Evolutionary conservation across 768 basidiomycete genomes (phyloP).

Genomic region (Lactarius sanguifluus): DNA sequence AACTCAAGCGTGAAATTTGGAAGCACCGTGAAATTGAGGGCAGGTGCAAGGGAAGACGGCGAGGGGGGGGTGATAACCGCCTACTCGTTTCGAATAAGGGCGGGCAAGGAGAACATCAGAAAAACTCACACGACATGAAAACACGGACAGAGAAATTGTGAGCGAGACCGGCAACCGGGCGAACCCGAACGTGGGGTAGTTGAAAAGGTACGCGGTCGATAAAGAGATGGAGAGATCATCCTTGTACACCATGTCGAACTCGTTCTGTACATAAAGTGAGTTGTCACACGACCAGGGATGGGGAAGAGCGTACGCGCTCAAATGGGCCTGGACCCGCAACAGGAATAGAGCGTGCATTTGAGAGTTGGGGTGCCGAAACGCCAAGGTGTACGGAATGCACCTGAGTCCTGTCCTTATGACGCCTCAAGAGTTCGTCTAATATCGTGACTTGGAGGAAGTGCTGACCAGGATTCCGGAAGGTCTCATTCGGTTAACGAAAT

Average conservation of each 20-base stretch:
- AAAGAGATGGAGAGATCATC: conserved; percentile 82
- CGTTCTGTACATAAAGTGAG: conserved; percentile 51
- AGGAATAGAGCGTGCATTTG: conserved; percentile 59
- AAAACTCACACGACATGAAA: conserved; percentile 60
- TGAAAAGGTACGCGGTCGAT: conserved; percentile 81
- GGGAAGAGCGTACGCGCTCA: conserved; percentile 23
- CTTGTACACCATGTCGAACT: conserved; percentile 81
- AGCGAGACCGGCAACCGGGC: conserved; percentile 81
- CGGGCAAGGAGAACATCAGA: background rate
- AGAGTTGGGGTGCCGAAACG: conserved; percentile 72
- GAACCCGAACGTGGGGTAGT: conserved; percentile 80
- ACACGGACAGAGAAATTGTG: conserved; percentile 73
- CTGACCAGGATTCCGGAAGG: conserved; percentile 68
- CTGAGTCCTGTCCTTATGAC: conserved; percentile 73
- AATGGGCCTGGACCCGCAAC: conserved; percentile 32
- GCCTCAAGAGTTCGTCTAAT: conserved; percentile 12
- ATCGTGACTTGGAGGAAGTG: conserved; percentile 20
- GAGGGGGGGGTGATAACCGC: conserved; percentile 63
- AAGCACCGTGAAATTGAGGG: conserved; percentile 69
- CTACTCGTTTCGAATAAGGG: conserved; percentile 39
- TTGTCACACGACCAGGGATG: conserved; percentile 18
- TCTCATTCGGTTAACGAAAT: conserved; percentile 75
- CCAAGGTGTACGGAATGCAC: conserved; percentile 86
- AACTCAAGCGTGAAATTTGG: conserved; percentile 87
- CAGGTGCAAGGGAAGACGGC: conserved; percentile 52